A percentile compares a stretch with the other conserved stretches of the same genome.
Evolutionary conservation across 1,284 basidiomycete species (phyloP).

Genomic region (Moesziomyces globuligerus): DNA sequence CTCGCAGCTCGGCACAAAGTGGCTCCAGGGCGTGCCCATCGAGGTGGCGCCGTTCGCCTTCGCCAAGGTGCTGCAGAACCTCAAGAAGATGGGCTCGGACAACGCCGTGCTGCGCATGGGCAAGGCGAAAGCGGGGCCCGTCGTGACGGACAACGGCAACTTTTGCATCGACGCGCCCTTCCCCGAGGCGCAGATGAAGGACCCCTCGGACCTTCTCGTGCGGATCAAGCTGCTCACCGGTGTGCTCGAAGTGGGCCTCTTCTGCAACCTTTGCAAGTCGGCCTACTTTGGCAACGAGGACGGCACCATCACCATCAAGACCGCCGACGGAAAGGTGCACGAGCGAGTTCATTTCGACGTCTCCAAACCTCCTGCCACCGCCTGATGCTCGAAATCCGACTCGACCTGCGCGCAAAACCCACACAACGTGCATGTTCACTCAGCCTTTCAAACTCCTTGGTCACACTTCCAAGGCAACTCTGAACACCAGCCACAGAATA

Average conservation of each 20-base stretch:
- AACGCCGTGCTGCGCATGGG: constrained; percentile 60
- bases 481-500: background rate
- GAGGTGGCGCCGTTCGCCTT: constrained; percentile 98
- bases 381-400: constrained; percentile 12
- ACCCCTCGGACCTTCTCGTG: constrained; percentile 53
- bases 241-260: constrained; percentile 95
- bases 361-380: constrained; percentile 21
- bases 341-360: constrained; percentile 48
- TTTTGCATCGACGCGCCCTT: constrained; percentile 65
- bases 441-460: no score
- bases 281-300: constrained; percentile 90
- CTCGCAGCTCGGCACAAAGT: constrained; percentile 82
- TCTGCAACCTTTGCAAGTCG: constrained; percentile 88
- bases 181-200: constrained; percentile 55
- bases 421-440: background rate
- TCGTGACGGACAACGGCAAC: constrained; percentile 85
- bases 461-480: no score
- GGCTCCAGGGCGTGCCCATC: constrained; percentile 87
- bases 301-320: constrained; percentile 58
- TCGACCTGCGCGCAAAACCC: no score
- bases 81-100: constrained; percentile 58
- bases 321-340: constrained; percentile 51
- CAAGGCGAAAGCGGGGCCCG: constrained; percentile 81
- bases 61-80: constrained; percentile 73
- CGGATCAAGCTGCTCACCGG: constrained; percentile 74